phyloP scores from a whole-genome alignment of 2,329 filamentous ascomycete genomes.

The Fusarium musae region DNA sequence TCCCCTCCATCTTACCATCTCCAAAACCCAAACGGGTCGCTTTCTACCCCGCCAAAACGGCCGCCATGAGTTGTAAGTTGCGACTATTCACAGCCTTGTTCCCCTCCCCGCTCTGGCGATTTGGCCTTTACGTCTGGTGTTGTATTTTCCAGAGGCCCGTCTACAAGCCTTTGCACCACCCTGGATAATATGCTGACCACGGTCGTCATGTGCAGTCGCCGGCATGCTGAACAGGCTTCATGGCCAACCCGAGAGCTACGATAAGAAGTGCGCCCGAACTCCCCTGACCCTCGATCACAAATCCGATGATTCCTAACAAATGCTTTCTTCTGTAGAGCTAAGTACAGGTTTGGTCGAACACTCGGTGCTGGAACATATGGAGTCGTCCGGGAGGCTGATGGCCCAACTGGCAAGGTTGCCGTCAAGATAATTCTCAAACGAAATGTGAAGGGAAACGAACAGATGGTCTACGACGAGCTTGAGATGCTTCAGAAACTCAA shows the following conservation, averaged over 20 bases:
- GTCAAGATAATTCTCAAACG: constrained; percentile 99
- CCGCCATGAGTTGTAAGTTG: constrained; percentile 50
- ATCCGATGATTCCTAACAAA: constrained; percentile 41
- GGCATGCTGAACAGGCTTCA: constrained; percentile 96
- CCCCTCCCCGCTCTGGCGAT: constrained; percentile 33
- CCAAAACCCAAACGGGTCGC: constrained; percentile 21
- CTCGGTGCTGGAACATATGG: constrained; percentile 98
- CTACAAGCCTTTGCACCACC: neutral
- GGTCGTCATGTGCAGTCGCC: constrained; percentile 67
- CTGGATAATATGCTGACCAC: constrained; percentile 39
- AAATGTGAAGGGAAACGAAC: constrained; percentile 97
- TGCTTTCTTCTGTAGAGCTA: constrained; percentile 65
- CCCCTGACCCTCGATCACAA: constrained; percentile 11
- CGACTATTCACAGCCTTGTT: constrained; percentile 42
- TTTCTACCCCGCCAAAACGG: constrained; percentile 43
- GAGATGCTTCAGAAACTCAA: constrained; percentile 90
- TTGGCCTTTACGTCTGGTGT: constrained; percentile 14
- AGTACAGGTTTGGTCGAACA: constrained; percentile 92
- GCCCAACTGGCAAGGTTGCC: constrained; percentile 84
- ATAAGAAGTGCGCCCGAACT: constrained; percentile 81
- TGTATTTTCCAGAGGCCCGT: neutral
- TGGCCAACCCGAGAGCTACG: constrained; percentile 97
- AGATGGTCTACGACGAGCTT: constrained; percentile 98
- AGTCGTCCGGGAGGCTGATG: constrained; percentile 94
- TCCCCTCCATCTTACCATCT: constrained; percentile 14